These are phyloP conservation scores for Neurospora terricola DNA, from an alignment of 495 filamentous ascomycete species.

Conservation along the genomic window DNA sequence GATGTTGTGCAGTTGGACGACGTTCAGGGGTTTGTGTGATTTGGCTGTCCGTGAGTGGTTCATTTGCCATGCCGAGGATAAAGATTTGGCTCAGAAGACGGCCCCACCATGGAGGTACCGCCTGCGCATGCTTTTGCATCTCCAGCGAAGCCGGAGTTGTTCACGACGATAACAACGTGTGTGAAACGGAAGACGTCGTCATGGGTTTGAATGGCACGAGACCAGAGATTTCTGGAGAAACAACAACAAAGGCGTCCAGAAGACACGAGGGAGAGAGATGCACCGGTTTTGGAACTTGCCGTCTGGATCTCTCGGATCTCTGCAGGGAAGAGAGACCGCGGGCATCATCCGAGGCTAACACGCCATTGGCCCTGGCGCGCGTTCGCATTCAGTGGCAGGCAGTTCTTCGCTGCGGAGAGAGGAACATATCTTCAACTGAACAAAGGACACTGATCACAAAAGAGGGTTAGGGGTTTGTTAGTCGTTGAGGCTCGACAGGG, in stretches of 20 bases:
- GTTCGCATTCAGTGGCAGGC: neutral
- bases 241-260: neutral
- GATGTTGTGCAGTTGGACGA: neutral
- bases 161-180: neutral
- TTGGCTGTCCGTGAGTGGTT: neutral
- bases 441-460: neutral
- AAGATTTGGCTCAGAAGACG: neutral
- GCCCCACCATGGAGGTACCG: neutral
- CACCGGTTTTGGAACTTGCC: neutral
- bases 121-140: conserved; percentile 3
- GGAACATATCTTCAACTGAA: neutral
- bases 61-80: conserved; percentile 5
- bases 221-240: neutral
- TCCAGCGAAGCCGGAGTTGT: neutral
- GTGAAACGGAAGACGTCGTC: neutral
- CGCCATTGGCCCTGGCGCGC: neutral
- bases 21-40: neutral
- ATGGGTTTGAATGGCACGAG: neutral
- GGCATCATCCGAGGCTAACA: neutral
- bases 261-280: neutral
- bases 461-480: neutral
- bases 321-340: neutral
- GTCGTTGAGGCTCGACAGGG: neutral
- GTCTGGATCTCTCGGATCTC: neutral
- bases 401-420: neutral